phyloP scores from a whole-genome alignment of 345 rosid species.

The Dipteronia sinensis region DNA sequence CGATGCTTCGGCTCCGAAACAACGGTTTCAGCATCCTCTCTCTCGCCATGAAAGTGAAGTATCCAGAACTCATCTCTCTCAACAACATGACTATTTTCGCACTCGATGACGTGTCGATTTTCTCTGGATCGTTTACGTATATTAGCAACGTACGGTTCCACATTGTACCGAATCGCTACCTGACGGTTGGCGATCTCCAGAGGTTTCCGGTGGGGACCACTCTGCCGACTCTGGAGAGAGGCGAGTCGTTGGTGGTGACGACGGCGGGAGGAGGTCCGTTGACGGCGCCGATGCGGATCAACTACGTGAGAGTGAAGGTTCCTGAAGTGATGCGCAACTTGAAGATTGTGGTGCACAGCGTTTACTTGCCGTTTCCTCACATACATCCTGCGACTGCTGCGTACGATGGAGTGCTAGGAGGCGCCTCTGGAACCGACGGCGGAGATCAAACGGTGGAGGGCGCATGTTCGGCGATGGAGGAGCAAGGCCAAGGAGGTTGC shows the following conservation, averaged over 20 bases:
- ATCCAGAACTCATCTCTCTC: slow-evolving; percentile 47
- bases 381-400: slow-evolving; percentile 31
- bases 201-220: slow-evolving; percentile 40
- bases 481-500: slow-evolving; percentile 24
- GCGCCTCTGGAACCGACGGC: background rate
- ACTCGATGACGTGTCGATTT: slow-evolving; percentile 55
- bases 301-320: slow-evolving; percentile 52
- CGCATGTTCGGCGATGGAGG: slow-evolving; percentile 23
- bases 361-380: slow-evolving; percentile 57
- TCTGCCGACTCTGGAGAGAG: slow-evolving; percentile 41
- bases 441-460: slow-evolving; percentile 22
- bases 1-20: slow-evolving; percentile 57
- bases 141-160: slow-evolving; percentile 53
- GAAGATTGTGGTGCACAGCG: slow-evolving; percentile 54
- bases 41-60: slow-evolving; percentile 55
- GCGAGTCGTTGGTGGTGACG: slow-evolving; percentile 40
- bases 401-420: slow-evolving; percentile 28
- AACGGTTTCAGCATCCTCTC: slow-evolving; percentile 62
- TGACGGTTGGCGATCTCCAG: slow-evolving; percentile 47
- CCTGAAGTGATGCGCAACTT: slow-evolving; percentile 52
- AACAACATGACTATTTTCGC: slow-evolving; percentile 60
- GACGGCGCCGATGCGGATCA: slow-evolving; percentile 45
- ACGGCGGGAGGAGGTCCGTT: slow-evolving; percentile 26
- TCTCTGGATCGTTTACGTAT: slow-evolving; percentile 53
- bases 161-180: slow-evolving; percentile 52